phyloP scores from a whole-genome alignment of 2,329 filamentous ascomycete species.

The Calcarisporium arbuscula region DNA sequence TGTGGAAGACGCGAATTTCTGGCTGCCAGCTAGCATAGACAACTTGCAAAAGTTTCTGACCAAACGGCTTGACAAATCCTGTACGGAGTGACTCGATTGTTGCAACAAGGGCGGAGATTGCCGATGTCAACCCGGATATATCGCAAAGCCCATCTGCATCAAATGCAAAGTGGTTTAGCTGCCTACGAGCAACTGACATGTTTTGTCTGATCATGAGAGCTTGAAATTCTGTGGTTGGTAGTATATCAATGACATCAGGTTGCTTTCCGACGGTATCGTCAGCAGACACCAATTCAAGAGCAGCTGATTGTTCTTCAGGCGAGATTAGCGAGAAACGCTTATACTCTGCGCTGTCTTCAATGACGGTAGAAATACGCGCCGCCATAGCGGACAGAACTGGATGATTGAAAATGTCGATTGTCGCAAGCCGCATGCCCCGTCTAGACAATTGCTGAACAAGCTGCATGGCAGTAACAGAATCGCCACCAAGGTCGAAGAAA shows the following conservation, averaged over 20 bases:
- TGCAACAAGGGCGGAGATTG: neutral
- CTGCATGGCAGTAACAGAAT: slow-evolving; percentile 4
- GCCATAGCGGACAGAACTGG: slow-evolving; percentile 5
- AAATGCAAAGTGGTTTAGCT: slow-evolving; percentile 1
- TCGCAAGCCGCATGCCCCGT: neutral
- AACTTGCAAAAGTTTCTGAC: slow-evolving; percentile 2
- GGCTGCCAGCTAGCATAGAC: neutral
- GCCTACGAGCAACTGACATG: too few species aligned
- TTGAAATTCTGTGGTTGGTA: neutral
- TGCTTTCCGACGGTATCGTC: too few species aligned
- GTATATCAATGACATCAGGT: too few species aligned
- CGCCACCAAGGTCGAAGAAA: slow-evolving; percentile 5
- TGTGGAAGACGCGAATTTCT: neutral
- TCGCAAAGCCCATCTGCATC: neutral
- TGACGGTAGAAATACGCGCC: too few species aligned
- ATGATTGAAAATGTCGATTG: slow-evolving; percentile 4
- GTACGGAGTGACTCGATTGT: neutral
- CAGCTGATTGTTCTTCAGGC: too few species aligned
- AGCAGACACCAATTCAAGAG: too few species aligned
- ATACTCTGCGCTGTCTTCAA: too few species aligned
- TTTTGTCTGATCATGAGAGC: neutral
- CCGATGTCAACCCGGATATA: neutral
- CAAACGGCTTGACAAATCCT: neutral
- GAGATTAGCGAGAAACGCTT: too few species aligned
- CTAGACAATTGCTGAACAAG: neutral